These are phyloP conservation scores for Eremothecium coryli DNA, from an alignment of 1,139 yeast species.

Conservation along the genomic window DNA sequence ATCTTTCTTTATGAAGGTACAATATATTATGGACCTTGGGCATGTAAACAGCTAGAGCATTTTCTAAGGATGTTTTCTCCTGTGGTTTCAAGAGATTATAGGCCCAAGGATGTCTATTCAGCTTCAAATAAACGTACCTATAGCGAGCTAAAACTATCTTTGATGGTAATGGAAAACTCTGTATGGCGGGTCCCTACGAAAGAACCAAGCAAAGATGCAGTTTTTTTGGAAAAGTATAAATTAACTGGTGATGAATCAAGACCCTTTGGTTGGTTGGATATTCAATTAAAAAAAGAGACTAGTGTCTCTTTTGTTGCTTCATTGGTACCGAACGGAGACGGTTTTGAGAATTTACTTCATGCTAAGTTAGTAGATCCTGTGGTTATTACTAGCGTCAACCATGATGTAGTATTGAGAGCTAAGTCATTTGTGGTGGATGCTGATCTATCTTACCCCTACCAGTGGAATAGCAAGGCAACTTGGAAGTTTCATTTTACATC, in stretches of 20 bases:
- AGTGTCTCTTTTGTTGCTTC: conserved; percentile 41
- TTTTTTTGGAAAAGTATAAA: conserved; percentile 28
- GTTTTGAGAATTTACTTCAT: conserved; percentile 48
- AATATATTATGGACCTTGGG: conserved; percentile 90
- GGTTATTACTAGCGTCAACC: conserved; percentile 77
- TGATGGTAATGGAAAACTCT: conserved; percentile 51
- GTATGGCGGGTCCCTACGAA: conserved; percentile 75
- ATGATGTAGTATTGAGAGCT: conserved; percentile 65
- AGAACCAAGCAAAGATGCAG: conserved; percentile 68
- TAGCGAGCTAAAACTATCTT: conserved; percentile 32
- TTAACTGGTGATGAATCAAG: conserved; percentile 33
- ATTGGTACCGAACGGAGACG: conserved; percentile 45
- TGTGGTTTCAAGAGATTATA: conserved; percentile 46
- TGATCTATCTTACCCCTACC: conserved; percentile 57
- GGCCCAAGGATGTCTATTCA: neutral
- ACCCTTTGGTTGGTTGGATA: conserved; percentile 89
- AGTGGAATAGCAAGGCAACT: conserved; percentile 69
- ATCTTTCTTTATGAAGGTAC: conserved; percentile 53
- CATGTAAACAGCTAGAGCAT: conserved; percentile 70
- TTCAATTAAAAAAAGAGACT: conserved; percentile 51
- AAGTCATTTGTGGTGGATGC: conserved; percentile 48
- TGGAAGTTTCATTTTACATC: conserved; percentile 59
- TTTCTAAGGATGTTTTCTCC: conserved; percentile 67
- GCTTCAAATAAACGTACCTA: neutral
- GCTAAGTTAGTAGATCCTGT: conserved; percentile 51